phyloP scores from a whole-genome alignment of 2,329 filamentous ascomycete species.

The Pseudomassariella vexata region DNA sequence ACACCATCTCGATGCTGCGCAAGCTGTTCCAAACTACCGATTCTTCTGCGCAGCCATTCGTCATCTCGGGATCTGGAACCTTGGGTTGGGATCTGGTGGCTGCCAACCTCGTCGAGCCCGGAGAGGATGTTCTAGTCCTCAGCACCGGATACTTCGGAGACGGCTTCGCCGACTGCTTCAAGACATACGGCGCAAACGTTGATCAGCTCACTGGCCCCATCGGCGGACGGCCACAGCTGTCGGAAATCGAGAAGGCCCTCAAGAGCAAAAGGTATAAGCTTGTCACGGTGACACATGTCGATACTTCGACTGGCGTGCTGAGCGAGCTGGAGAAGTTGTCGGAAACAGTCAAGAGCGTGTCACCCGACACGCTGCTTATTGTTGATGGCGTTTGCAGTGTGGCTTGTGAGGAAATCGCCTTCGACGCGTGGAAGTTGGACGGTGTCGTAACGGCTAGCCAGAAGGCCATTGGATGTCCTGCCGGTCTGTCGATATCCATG shows the following conservation, averaged over 20 bases:
- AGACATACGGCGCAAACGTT: slow-evolving; percentile 83
- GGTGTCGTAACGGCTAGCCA: slow-evolving; percentile 91
- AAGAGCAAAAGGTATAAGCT: slow-evolving; percentile 91
- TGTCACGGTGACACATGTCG: slow-evolving; percentile 91
- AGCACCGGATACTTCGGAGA: slow-evolving; percentile 98
- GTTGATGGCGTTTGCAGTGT: slow-evolving; percentile 98
- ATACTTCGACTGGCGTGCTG: slow-evolving; percentile 93
- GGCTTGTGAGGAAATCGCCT: slow-evolving; percentile 89
- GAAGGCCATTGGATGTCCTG: slow-evolving; percentile 94
- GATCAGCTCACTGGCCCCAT: slow-evolving; percentile 88
- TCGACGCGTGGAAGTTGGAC: slow-evolving; percentile 92
- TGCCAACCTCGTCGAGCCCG: slow-evolving; percentile 85
- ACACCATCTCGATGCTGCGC: slow-evolving; percentile 80
- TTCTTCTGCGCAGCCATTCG: slow-evolving; percentile 78
- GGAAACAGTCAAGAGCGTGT: slow-evolving; percentile 77
- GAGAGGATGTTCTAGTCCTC: slow-evolving; percentile 85
- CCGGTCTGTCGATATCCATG: slow-evolving; percentile 91
- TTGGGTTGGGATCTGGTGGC: slow-evolving; percentile 95
- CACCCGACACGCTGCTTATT: slow-evolving; percentile 83
- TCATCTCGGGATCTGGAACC: slow-evolving; percentile 91
- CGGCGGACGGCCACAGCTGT: slow-evolving; percentile 78
- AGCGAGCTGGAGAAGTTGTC: slow-evolving; percentile 83
- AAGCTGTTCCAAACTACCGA: slow-evolving; percentile 91
- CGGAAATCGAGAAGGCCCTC: slow-evolving; percentile 83
- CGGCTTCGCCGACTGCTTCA: slow-evolving; percentile 86